Base-by-base conservation (phyloP, 768 basidiomycete genomes). In the Cystobasidium tubakii region DNA sequence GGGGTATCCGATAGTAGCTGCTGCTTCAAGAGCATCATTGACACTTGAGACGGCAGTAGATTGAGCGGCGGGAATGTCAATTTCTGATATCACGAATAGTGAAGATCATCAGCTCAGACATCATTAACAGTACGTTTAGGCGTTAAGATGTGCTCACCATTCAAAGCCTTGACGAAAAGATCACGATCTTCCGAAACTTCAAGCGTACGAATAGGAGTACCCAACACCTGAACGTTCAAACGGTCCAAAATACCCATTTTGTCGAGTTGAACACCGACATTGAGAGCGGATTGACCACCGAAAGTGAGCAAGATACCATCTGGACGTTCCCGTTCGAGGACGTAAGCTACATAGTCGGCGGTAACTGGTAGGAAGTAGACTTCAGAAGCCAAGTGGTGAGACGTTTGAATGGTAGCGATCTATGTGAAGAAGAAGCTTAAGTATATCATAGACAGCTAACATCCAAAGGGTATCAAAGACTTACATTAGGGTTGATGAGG, bases 371-470 rank as follows among this genome's bases (percentile, higher is more conserved):
- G 83, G 83, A 98, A 99, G 83, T 98, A 99, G 77, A 98, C 92
- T 81, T 97, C 91, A 0, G 89, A 89, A 33, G 96, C 96, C 76
- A 99, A 85, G 81, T 97, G 88, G 81, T 99, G 96, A 9, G 94
- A 97, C 0, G 96, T 98, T 83, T 99, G 96, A 89, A 95, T 97
- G 34, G 96, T 98, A 53, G 96, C 95, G 76, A 98, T 97, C 81
- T 72, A 50, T 25, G n/a, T n/a, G n/a, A n/a, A n/a, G n/a, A n/a
- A n/a, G n/a, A n/a, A n/a, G n/a, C n/a, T n/a, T n/a, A n/a, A n/a
- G n/a, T n/a, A n/a, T n/a, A n/a, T n/a, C n/a, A n/a, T n/a, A n/a
- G n/a, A n/a, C n/a, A n/a, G n/a, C n/a, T n/a, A n/a, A n/a, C n/a
- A n/a, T n/a, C n/a, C n/a, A n/a, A n/a, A n/a, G n/a, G n/a, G 6